These are phyloP conservation scores for Stagonosporopsis chrysanthemi DNA, from an alignment of 2,329 filamentous ascomycete species.

Conservation along the genomic window DNA sequence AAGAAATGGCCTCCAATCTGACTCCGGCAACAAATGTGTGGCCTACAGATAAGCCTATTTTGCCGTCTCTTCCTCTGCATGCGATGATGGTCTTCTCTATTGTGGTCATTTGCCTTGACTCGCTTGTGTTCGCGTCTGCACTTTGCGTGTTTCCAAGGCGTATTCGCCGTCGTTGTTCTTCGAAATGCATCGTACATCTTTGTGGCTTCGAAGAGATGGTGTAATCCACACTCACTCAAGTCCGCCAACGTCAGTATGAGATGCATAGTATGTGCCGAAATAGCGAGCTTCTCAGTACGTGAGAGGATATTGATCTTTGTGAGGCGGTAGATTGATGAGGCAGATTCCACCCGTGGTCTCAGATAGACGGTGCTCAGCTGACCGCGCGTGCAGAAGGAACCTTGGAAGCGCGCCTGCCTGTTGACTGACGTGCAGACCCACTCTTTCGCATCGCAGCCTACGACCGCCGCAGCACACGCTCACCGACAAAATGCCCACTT, in stretches of 20 bases:
- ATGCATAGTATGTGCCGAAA: too few species aligned
- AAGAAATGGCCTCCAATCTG: background rate
- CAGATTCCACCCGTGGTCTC: too few species aligned
- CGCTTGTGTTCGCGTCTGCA: background rate
- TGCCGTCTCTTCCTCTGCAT: background rate
- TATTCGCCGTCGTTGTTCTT: background rate
- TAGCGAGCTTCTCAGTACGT: too few species aligned
- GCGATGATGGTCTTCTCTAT: background rate
- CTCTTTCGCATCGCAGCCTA: slow-evolving; percentile 8
- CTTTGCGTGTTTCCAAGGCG: too few species aligned
- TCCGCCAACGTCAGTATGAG: too few species aligned
- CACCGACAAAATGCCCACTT: slow-evolving; percentile 2
- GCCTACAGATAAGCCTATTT: background rate
- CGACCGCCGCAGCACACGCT: slow-evolving; percentile 1
- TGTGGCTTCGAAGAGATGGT: background rate
- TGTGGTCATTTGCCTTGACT: background rate
- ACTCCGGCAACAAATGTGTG: background rate
- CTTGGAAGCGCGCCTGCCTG: slow-evolving; percentile 7
- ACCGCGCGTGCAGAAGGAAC: slow-evolving; percentile 10
- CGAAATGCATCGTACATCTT: background rate
- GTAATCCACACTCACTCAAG: too few species aligned
- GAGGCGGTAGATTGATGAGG: background rate
- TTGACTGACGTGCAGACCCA: slow-evolving; percentile 15
- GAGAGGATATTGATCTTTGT: too few species aligned
- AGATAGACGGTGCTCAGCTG: slow-evolving; percentile 8